A percentile compares a stretch with the other conserved stretches of the same genome.
These are phyloP conservation scores for Boletellus ananas DNA, from an alignment of 768 basidiomycete species.

Conservation along the genomic window DNA sequence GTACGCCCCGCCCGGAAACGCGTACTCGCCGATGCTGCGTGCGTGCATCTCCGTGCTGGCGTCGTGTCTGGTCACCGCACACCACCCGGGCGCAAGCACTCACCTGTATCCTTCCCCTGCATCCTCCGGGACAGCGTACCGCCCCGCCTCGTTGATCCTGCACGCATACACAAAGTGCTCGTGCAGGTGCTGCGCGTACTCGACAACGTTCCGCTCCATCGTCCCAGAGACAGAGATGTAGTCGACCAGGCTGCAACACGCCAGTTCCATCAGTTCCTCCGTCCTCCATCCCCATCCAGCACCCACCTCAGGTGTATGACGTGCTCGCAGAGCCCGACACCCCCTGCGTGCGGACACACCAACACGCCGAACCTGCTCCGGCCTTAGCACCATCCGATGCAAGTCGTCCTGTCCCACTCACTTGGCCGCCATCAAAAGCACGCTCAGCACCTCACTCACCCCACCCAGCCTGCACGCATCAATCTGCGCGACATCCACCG, in stretches of 20 bases:
- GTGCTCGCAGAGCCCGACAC: constrained; percentile 90
- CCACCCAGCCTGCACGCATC: constrained; percentile 85
- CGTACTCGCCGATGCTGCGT: constrained; percentile 70
- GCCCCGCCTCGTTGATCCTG: constrained; percentile 76
- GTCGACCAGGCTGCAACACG: constrained; percentile 68
- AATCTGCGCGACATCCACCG: constrained; percentile 90
- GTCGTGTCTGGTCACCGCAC: not conserved
- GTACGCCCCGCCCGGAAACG: constrained; percentile 66
- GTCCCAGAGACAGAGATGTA: constrained; percentile 84
- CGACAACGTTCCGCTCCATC: constrained; percentile 90
- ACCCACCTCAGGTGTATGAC: constrained; percentile 75
- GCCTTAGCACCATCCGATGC: not conserved
- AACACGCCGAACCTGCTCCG: constrained; percentile 68
- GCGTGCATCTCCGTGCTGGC: constrained; percentile 78
- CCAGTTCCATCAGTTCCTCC: constrained; percentile 7
- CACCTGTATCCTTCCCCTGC: constrained; percentile 68
- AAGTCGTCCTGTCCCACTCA: constrained; percentile 29
- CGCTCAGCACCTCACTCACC: constrained; percentile 85
- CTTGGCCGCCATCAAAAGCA: constrained; percentile 89
- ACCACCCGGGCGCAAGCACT: constrained; percentile 5
- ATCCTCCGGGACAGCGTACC: constrained; percentile 79
- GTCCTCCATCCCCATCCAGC: not conserved
- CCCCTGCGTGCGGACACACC: constrained; percentile 90
- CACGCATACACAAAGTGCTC: constrained; percentile 86
- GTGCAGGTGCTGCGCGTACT: constrained; percentile 82